Conservation (phyloP, 306 rosid species). For the Hippophae rhamnoides region DNA sequence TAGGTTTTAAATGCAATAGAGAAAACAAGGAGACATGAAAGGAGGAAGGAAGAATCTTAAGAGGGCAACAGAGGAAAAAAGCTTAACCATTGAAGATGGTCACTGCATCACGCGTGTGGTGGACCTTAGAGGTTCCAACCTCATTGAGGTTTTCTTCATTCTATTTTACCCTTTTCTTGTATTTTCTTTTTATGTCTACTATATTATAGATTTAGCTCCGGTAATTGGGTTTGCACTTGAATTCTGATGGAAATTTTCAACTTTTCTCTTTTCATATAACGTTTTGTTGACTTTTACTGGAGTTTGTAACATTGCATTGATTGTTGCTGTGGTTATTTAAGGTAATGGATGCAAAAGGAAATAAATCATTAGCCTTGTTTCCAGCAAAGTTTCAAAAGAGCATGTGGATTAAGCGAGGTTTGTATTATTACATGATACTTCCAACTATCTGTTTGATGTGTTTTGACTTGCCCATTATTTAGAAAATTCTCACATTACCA, state of each 20-base stretch:
- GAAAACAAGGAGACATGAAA: conserved; percentile 32
- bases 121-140: conserved; percentile 75
- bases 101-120: conserved; percentile 62
- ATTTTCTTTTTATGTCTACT: neutral
- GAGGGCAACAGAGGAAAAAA: conserved; percentile 49
- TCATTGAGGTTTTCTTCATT: conserved; percentile 49
- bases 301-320: neutral
- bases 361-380: conserved; percentile 60
- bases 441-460: neutral
- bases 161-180: neutral
- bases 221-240: neutral
- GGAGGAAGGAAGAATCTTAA: conserved; percentile 90
- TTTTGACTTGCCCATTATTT: neutral
- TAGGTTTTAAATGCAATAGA: neutral
- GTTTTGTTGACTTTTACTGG: neutral
- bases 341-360: conserved; percentile 80
- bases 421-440: conserved; percentile 11
- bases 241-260: neutral
- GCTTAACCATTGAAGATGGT: conserved; percentile 43
- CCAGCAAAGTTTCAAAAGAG: conserved; percentile 89
- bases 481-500: too few species aligned
- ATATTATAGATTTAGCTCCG: neutral
- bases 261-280: neutral
- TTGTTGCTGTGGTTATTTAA: conserved; percentile 8
- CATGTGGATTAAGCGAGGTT: conserved; percentile 94